phyloP scores from a whole-genome alignment of 2,329 filamentous ascomycete genomes.

The Ceratocystis destructans region DNA sequence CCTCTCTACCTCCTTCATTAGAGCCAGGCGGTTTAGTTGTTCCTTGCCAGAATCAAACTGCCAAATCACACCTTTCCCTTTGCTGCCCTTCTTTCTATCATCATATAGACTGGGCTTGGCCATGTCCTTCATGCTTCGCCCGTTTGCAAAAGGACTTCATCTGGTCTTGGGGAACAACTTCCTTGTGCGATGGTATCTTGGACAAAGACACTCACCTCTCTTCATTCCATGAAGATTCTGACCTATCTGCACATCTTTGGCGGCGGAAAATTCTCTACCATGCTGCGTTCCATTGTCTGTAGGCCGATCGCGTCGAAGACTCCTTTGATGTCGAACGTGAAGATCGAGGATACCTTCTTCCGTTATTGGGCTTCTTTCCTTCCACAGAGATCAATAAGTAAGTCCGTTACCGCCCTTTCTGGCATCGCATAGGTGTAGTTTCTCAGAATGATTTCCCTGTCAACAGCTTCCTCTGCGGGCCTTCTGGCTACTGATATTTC shows the following conservation, averaged over 20 bases:
- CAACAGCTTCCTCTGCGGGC: neutral
- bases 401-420: neutral
- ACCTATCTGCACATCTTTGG: neutral
- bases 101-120: no score
- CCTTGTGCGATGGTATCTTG: no score
- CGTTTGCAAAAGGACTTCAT: no score
- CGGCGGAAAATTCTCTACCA: neutral
- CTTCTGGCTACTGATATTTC: neutral
- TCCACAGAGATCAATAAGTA: neutral
- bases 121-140: no score
- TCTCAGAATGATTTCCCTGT: neutral
- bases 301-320: neutral
- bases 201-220: neutral
- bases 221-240: neutral
- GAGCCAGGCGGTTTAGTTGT: no score
- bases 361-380: neutral
- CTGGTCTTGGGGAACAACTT: no score
- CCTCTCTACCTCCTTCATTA: no score
- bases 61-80: no score
- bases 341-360: neutral
- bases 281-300: neutral
- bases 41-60: no score
- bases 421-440: neutral
- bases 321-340: neutral
- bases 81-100: no score